These are phyloP conservation scores for Pleurotus salmoneostramineus DNA, from an alignment of 768 basidiomycete genomes.

Conservation along the genomic window DNA sequence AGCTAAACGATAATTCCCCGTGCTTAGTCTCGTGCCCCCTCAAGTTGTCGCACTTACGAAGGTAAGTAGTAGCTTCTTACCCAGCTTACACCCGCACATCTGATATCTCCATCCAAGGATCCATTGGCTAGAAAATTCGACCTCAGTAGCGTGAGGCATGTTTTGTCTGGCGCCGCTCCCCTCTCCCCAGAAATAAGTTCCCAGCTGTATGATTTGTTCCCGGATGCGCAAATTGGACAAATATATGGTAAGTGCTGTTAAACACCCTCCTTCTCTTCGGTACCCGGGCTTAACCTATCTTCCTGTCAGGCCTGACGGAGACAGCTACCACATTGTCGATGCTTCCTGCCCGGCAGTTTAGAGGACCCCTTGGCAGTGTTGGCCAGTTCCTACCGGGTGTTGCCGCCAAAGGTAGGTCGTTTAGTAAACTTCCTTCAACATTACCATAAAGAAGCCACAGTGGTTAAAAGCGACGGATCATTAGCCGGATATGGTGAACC, in stretches of 20 bases:
- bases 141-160: constrained; percentile 32
- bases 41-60: constrained; percentile 48
- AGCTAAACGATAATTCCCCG: constrained; percentile 17
- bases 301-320: constrained; percentile 25
- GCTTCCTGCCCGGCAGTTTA: constrained; percentile 35
- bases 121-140: constrained; percentile 39
- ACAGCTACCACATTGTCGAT: constrained; percentile 44
- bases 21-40: constrained; percentile 40
- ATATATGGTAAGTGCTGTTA: constrained; percentile 43
- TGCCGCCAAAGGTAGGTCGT: constrained; percentile 10
- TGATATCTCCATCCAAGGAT: constrained; percentile 26
- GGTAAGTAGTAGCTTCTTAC: constrained; percentile 36
- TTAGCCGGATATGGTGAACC: constrained; percentile 36
- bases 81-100: constrained; percentile 30
- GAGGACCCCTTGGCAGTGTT: constrained; percentile 34
- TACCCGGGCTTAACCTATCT: not conserved
- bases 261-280: not conserved
- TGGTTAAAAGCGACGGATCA: constrained; percentile 43
- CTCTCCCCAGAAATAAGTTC: constrained; percentile 47
- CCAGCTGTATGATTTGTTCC: constrained; percentile 41
- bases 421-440: not conserved
- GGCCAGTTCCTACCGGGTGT: constrained; percentile 6
- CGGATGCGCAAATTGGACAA: constrained; percentile 52
- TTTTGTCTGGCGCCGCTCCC: constrained; percentile 55
- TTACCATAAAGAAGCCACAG: constrained; percentile 7